Percentiles rank a stretch among this genome's conserved stretches.
Conservation (phyloP, 2,329 filamentous ascomycete genomes). For the Fusarium nodosum region DNA sequence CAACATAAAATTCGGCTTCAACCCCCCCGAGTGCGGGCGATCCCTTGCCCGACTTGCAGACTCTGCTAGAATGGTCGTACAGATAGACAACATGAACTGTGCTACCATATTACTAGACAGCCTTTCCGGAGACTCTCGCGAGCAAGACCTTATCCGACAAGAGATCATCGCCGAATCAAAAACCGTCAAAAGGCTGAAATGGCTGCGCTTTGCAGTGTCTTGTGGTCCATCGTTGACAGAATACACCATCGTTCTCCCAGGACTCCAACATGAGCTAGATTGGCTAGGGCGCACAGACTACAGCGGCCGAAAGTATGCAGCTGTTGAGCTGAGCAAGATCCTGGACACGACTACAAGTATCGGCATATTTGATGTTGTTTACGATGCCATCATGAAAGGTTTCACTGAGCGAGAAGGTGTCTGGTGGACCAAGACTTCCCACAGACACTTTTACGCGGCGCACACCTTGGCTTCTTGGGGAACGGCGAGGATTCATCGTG, state of each 20-base stretch:
- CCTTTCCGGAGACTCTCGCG: accelerated
- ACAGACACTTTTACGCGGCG: accelerated
- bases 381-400: neutral
- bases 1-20: neutral
- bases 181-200: neutral
- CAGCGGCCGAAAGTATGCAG: neutral
- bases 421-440: constrained; percentile 7
- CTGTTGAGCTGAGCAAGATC: neutral
- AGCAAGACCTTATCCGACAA: accelerated
- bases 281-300: neutral
- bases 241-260: neutral
- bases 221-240: neutral
- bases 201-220: neutral
- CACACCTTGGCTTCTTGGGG: neutral
- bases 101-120: neutral
- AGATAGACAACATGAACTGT: neutral
- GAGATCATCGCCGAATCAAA: neutral
- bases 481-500: constrained; percentile 1
- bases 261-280: neutral
- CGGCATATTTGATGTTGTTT: neutral
- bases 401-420: neutral
- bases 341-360: neutral
- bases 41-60: constrained; percentile 10
- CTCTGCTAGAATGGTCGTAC: neutral
- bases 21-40: neutral